A percentile compares a stretch with the other conserved stretches of the same genome.
Conservation (phyloP, 169 alveolate genomes). For the Babesia ovis region DNA sequence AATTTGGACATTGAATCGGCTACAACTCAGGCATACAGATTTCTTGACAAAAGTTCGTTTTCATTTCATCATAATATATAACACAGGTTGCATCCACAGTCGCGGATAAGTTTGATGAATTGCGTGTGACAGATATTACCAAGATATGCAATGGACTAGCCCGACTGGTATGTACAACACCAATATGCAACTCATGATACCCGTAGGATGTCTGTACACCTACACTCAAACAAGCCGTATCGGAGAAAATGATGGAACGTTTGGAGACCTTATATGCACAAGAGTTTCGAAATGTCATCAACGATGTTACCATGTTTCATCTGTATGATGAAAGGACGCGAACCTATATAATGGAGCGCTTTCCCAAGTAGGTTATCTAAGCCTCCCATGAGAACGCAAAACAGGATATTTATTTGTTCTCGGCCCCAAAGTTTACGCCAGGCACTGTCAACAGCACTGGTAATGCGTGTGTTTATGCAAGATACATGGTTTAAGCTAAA, state of each 20-base stretch:
- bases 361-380: constrained; percentile 59
- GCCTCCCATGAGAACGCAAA: background rate
- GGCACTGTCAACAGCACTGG: constrained; percentile 80
- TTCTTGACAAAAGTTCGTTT: constrained; percentile 51
- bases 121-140: constrained; percentile 71
- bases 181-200: background rate
- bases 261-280: constrained; percentile 75
- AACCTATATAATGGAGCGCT: constrained; percentile 73
- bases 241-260: constrained; percentile 67
- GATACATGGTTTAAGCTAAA: constrained; percentile 74
- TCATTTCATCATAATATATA: background rate
- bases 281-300: constrained; percentile 76
- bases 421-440: constrained; percentile 78
- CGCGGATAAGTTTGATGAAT: constrained; percentile 63
- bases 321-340: constrained; percentile 75
- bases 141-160: constrained; percentile 73
- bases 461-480: constrained; percentile 75
- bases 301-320: constrained; percentile 71
- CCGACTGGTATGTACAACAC: constrained; percentile 39
- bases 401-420: constrained; percentile 78
- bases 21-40: constrained; percentile 48
- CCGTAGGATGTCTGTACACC: constrained; percentile 58
- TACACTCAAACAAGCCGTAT: constrained; percentile 54
- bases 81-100: constrained; percentile 57
- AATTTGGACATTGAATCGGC: constrained; percentile 80